Evolutionary conservation across 2,329 filamentous ascomycete genomes (phyloP).

Genomic region (Pyrenophora seminiperda): DNA sequence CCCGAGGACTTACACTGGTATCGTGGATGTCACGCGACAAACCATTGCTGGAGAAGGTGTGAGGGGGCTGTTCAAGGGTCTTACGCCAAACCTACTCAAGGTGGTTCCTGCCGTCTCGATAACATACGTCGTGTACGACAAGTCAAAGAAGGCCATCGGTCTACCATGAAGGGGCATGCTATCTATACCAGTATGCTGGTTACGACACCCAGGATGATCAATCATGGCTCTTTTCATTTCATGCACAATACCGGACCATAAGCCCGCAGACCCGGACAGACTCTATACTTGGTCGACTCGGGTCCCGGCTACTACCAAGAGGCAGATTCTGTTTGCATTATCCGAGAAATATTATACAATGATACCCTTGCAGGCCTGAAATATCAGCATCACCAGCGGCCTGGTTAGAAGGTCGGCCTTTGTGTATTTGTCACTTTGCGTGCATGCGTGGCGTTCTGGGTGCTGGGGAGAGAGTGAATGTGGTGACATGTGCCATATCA

Average conservation of each 20-base stretch:
- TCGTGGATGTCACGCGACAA: conserved; percentile 83
- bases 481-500: no score
- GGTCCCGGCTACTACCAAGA: neutral
- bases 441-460: conserved; percentile 26
- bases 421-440: conserved; percentile 20
- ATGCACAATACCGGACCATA: neutral
- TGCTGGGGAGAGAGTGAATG: neutral
- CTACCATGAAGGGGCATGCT: conserved; percentile 33
- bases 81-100: conserved; percentile 94
- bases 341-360: neutral
- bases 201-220: no score
- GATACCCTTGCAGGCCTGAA: neutral
- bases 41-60: conserved; percentile 83
- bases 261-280: neutral
- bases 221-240: neutral
- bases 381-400: conserved; percentile 11
- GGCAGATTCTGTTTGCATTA: neutral
- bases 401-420: conserved; percentile 6
- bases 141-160: conserved; percentile 46
- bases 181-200: no score
- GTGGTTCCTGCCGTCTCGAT: conserved; percentile 96
- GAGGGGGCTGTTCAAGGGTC: conserved; percentile 87
- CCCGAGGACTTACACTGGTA: conserved; percentile 85
- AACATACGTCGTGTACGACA: conserved; percentile 52
- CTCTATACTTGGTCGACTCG: neutral